phyloP scores from a whole-genome alignment of 805 yeast genomes.

The Spathaspora arborariae region DNA sequence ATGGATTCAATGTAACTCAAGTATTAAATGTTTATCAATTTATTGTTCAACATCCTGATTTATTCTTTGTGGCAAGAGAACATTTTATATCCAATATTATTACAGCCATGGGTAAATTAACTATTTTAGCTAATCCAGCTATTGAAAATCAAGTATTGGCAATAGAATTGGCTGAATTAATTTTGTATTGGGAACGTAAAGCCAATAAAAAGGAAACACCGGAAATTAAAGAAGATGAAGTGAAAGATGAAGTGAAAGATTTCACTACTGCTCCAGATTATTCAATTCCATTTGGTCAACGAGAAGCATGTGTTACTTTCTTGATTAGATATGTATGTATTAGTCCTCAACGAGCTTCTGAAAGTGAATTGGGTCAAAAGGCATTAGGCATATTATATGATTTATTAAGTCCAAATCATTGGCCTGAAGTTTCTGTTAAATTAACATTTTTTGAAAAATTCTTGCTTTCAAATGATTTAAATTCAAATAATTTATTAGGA shows the following conservation, averaged over 20 bases:
- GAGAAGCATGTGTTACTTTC: constrained; percentile 89
- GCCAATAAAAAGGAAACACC: constrained; percentile 5
- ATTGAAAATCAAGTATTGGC: constrained; percentile 81
- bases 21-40: constrained; percentile 86
- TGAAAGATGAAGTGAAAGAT: constrained; percentile 20
- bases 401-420: constrained; percentile 64
- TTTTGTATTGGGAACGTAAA: constrained; percentile 78
- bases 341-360: constrained; percentile 79
- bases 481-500: constrained; percentile 63
- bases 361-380: constrained; percentile 74
- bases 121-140: constrained; percentile 72
- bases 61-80: constrained; percentile 83
- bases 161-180: constrained; percentile 82
- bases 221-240: constrained; percentile 5
- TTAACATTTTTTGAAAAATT: constrained; percentile 85
- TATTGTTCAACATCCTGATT: constrained; percentile 77
- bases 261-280: constrained; percentile 49
- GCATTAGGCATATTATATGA: constrained; percentile 76
- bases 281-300: constrained; percentile 67
- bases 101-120: constrained; percentile 87
- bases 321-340: constrained; percentile 85
- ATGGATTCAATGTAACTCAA: constrained; percentile 80
- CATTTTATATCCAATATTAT: constrained; percentile 86
- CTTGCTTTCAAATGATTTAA: constrained; percentile 71
- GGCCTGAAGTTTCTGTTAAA: constrained; percentile 90